Conservation (phyloP, 768 basidiomycete genomes). For the Russula sp. region DNA sequence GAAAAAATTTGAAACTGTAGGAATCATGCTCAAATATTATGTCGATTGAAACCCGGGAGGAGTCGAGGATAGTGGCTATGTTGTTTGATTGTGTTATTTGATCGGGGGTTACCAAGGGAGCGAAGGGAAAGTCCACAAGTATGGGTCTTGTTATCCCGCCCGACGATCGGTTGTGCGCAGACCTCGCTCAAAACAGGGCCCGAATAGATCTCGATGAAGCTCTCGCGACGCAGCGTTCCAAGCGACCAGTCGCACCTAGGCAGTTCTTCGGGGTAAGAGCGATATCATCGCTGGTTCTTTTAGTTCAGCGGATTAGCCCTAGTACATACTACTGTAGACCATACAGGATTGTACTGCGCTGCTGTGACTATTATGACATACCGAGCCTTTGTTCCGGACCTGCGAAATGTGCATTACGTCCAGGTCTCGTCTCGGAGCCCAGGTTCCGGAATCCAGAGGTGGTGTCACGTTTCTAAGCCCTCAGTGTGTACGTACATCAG, state of each 20-base stretch:
- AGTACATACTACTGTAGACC: neutral
- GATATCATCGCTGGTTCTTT: constrained; percentile 4
- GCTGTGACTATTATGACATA: neutral
- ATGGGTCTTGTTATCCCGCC: neutral
- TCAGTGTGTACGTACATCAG: neutral
- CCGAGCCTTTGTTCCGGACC: neutral
- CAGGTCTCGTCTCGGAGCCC: neutral
- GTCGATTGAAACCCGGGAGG: neutral
- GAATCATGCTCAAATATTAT: neutral
- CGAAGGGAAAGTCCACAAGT: neutral
- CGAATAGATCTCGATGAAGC: neutral
- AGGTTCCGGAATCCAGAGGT: neutral
- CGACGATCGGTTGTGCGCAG: neutral
- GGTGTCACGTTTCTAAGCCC: neutral
- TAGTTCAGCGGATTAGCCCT: neutral
- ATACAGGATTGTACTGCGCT: neutral
- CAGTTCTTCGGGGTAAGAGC: neutral
- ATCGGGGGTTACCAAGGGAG: constrained; percentile 11
- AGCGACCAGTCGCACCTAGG: constrained; percentile 4
- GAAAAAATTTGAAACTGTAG: neutral
- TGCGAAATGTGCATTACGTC: neutral
- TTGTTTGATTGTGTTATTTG: neutral
- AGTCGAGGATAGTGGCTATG: neutral
- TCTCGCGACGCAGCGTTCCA: neutral
- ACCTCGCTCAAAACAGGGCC: constrained; percentile 1